phyloP scores from a whole-genome alignment of 441 rosid species.

The Eutrema salsugineum region DNA sequence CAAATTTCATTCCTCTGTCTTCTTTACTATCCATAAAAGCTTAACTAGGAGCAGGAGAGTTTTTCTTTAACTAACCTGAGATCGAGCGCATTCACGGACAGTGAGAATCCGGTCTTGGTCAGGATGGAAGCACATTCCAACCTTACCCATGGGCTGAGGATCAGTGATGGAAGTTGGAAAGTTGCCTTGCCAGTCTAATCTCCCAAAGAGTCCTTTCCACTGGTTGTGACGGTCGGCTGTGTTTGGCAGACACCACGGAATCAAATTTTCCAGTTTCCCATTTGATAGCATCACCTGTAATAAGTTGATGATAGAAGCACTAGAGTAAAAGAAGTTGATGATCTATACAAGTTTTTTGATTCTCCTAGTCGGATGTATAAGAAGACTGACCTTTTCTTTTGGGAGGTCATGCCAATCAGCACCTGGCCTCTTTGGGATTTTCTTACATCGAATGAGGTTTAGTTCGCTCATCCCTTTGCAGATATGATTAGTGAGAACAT shows the following conservation, averaged over 20 bases:
- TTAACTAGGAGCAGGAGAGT: not conserved
- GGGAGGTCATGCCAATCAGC: conserved; percentile 91
- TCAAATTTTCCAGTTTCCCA: conserved; percentile 58
- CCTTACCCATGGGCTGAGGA: conserved; percentile 95
- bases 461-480: conserved; percentile 83
- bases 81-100: conserved; percentile 89
- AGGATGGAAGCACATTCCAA: conserved; percentile 92
- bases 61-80: conserved; percentile 40
- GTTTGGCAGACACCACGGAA: conserved; percentile 84
- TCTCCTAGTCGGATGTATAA: not conserved
- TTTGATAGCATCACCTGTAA: conserved; percentile 57
- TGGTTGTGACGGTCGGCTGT: conserved; percentile 70
- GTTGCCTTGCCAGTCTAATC: conserved; percentile 90
- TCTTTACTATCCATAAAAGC: no score
- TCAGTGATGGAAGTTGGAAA: conserved; percentile 87
- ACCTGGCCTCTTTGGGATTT: conserved; percentile 78
- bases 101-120: conserved; percentile 83
- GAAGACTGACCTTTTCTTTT: conserved; percentile 53
- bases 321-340: no score
- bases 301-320: no score
- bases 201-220: conserved; percentile 91
- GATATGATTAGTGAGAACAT: conserved; percentile 60
- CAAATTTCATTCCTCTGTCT: no score
- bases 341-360: no score
- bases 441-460: conserved; percentile 68